Conservation (phyloP, 2,329 filamentous ascomycete species). For the Thelonectria discophora region DNA sequence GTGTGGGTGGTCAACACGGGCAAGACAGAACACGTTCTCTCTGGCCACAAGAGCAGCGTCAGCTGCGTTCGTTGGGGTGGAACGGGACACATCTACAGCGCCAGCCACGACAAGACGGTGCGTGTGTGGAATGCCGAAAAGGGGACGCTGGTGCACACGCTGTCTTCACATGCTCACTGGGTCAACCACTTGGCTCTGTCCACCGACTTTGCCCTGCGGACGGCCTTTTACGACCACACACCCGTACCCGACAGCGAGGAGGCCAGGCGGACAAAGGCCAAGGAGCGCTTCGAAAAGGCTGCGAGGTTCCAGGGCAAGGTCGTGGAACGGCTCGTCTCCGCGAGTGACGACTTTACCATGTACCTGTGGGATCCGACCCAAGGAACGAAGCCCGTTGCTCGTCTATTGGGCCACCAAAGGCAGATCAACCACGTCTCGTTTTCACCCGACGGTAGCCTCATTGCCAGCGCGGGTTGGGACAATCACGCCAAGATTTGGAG, state of each 20-base stretch:
- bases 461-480: slow-evolving; percentile 91
- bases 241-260: slow-evolving; percentile 72
- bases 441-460: slow-evolving; percentile 85
- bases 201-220: slow-evolving; percentile 88
- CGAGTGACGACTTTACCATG: slow-evolving; percentile 95
- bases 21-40: slow-evolving; percentile 81
- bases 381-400: slow-evolving; percentile 84
- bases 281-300: slow-evolving; percentile 84
- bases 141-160: slow-evolving; percentile 81
- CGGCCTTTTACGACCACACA: slow-evolving; percentile 86
- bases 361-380: slow-evolving; percentile 89
- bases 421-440: slow-evolving; percentile 96
- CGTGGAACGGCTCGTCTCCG: slow-evolving; percentile 86
- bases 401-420: slow-evolving; percentile 94
- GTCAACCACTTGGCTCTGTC: slow-evolving; percentile 95
- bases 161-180: slow-evolving; percentile 89
- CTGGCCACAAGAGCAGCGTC: slow-evolving; percentile 88
- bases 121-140: slow-evolving; percentile 87
- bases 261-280: slow-evolving; percentile 78
- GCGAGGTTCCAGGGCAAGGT: slow-evolving; percentile 79
- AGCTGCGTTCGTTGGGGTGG: slow-evolving; percentile 96
- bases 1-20: slow-evolving; percentile 86
- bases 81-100: slow-evolving; percentile 83
- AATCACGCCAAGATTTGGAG: slow-evolving; percentile 96
- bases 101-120: slow-evolving; percentile 90